phyloP scores from a whole-genome alignment of 208 protist species.

The Chromosphaera perkinsii region DNA sequence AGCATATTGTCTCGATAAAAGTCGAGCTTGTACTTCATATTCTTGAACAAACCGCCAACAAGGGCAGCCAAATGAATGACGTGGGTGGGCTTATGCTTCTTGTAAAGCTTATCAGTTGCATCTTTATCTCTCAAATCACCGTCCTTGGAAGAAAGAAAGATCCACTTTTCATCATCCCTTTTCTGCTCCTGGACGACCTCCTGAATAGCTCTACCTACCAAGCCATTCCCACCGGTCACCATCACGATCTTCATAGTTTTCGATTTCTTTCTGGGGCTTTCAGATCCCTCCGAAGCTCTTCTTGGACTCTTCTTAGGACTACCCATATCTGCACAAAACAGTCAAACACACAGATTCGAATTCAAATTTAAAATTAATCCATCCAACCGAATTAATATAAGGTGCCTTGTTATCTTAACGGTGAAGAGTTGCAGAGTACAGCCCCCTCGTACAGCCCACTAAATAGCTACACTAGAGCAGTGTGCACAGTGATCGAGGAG shows the following conservation, averaged over 20 bases:
- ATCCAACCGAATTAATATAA: no score
- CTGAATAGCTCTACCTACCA: constrained; percentile 77
- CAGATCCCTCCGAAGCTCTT: neutral
- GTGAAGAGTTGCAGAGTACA: no score
- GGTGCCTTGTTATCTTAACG: no score
- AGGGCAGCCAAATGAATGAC: constrained; percentile 84
- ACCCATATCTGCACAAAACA: no score
- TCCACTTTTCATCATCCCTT: constrained; percentile 58
- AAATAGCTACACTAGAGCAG: no score
- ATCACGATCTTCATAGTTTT: constrained; percentile 48
- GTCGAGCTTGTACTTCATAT: constrained; percentile 75
- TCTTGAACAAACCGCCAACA: constrained; percentile 80
- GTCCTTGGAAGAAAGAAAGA: constrained; percentile 74
- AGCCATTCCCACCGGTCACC: constrained; percentile 79
- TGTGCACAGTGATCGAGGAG: no score
- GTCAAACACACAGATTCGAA: no score
- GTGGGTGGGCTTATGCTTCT: constrained; percentile 75
- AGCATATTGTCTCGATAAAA: constrained; percentile 75
- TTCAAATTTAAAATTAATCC: no score
- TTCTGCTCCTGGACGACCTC: constrained; percentile 30
- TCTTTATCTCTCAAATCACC: constrained; percentile 59
- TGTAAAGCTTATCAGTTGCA: constrained; percentile 43
- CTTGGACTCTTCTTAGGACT: no score
- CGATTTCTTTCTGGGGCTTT: neutral
- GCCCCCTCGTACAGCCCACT: no score